A percentile compares a stretch with the other conserved stretches of the same genome.
phyloP scores from a whole-genome alignment of 768 basidiomycete species.

The Termitomyces bulborhizus region DNA sequence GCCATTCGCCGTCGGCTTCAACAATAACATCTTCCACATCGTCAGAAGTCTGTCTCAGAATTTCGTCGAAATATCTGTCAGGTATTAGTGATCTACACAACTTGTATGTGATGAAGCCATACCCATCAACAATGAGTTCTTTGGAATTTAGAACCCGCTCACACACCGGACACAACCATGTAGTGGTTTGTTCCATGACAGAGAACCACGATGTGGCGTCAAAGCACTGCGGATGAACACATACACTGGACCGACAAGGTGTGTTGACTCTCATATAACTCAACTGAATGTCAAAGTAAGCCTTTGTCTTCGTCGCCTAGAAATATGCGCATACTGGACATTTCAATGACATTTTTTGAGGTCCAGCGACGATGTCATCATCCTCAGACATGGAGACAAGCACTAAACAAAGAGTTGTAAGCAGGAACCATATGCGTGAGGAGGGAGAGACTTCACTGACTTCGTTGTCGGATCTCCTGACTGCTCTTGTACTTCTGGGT shows the following conservation, averaged over 20 bases:
- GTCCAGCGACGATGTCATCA: slow-evolving; percentile 88
- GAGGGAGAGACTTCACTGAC: slow-evolving; percentile 34
- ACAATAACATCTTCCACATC: slow-evolving; percentile 88
- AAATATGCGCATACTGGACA: slow-evolving; percentile 67
- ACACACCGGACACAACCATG: slow-evolving; percentile 94
- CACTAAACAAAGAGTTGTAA: slow-evolving; percentile 37
- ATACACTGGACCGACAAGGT: slow-evolving; percentile 82
- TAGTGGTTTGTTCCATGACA: slow-evolving; percentile 94
- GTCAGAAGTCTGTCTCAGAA: slow-evolving; percentile 72
- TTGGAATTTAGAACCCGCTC: slow-evolving; percentile 70
- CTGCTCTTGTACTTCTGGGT: slow-evolving; percentile 59
- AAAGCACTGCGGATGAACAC: slow-evolving; percentile 92
- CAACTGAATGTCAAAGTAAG: slow-evolving; percentile 40
- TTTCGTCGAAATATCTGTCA: slow-evolving; percentile 79
- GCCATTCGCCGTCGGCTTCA: slow-evolving; percentile 95
- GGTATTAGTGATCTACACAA: not conserved
- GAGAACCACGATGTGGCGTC: slow-evolving; percentile 93
- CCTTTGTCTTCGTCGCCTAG: not conserved
- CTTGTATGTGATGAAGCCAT: slow-evolving; percentile 13
- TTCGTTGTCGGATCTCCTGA: slow-evolving; percentile 58
- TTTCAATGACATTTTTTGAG: slow-evolving; percentile 86
- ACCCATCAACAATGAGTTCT: slow-evolving; percentile 93
- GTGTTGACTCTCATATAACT: slow-evolving; percentile 80
- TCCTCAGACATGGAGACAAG: slow-evolving; percentile 55
- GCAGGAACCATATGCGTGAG: not conserved